A percentile compares a stretch with the other conserved stretches of the same genome.
Conservation (phyloP, 768 basidiomycete species). For the Kwoniella europaea region DNA sequence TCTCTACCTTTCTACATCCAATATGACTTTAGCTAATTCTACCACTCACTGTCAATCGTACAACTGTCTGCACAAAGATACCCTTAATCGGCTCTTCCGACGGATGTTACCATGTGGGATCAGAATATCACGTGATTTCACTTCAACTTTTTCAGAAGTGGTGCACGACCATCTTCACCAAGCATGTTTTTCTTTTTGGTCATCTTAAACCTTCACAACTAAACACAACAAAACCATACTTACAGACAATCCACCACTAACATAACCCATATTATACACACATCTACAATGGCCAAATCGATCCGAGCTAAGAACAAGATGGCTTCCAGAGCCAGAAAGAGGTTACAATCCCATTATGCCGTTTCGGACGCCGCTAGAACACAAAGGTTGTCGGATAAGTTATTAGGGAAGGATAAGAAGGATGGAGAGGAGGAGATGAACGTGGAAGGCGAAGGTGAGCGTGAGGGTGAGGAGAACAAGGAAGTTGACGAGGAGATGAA, state of each 20-base stretch:
- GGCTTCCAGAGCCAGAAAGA: constrained; percentile 47
- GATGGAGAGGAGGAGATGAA: constrained; percentile 35
- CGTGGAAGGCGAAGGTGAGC: constrained; percentile 33
- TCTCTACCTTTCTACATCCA: too few relatives aligned
- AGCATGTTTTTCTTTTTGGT: too few relatives aligned
- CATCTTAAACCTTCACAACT: too few relatives aligned
- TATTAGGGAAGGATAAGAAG: constrained; percentile 51
- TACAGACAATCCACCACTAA: not conserved
- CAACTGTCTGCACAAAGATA: too few relatives aligned
- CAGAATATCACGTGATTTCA: too few relatives aligned
- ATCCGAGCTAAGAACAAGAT: constrained; percentile 54
- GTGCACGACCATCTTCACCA: too few relatives aligned
- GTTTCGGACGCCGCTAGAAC: constrained; percentile 48
- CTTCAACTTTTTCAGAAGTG: too few relatives aligned
- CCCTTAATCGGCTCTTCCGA: too few relatives aligned
- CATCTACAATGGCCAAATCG: constrained; percentile 56
- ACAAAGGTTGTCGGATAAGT: constrained; percentile 42
- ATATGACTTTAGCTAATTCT: too few relatives aligned
- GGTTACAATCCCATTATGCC: constrained; percentile 50
- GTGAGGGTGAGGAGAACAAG: constrained; percentile 37
- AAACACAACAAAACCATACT: too few relatives aligned
- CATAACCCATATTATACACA: not conserved
- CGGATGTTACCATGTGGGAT: too few relatives aligned
- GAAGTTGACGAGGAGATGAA: constrained; percentile 30
- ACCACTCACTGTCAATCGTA: too few relatives aligned